Percentiles rank a stretch among this genome's conserved stretches.
These are phyloP conservation scores for Picochlorum sp. DNA, from an alignment of 139 green algal genomes.

Conservation along the genomic window DNA sequence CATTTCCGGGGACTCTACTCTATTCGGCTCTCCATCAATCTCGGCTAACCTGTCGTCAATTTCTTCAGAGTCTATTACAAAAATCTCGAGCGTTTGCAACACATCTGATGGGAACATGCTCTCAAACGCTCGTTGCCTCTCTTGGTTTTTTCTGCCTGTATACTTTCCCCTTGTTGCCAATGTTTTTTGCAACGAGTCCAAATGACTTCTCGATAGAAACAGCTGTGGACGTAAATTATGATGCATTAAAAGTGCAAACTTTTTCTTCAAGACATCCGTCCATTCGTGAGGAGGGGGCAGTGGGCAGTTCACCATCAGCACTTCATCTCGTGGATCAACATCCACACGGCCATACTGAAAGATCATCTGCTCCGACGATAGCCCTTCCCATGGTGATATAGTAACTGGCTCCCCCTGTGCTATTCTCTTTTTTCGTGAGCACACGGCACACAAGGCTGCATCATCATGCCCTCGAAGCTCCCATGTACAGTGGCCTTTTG, in stretches of 20 bases:
- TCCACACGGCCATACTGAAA: conserved; percentile 72
- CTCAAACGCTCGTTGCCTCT: background rate
- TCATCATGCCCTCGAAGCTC: background rate
- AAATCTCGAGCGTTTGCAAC: conserved; percentile 44
- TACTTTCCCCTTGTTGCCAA: background rate
- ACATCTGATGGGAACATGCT: conserved; percentile 30
- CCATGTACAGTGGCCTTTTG: background rate
- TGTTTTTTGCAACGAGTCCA: conserved; percentile 1
- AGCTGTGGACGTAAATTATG: conserved; percentile 37
- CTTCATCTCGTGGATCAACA: conserved; percentile 54
- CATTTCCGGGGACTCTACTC: background rate
- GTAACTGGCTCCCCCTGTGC: conserved; percentile 43
- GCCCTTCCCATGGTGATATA: conserved; percentile 47
- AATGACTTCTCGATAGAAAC: conserved; percentile 34
- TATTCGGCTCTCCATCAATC: background rate
- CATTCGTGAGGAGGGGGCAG: conserved; percentile 39
- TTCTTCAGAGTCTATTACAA: conserved; percentile 50
- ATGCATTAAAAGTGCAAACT: conserved; percentile 23
- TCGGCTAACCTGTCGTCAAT: conserved; percentile 23
- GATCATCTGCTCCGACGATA: conserved; percentile 75
- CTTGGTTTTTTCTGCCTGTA: background rate
- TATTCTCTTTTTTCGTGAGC: background rate
- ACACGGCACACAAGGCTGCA: conserved; percentile 3
- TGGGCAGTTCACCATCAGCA: conserved; percentile 59
- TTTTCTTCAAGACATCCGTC: conserved; percentile 25